These are phyloP conservation scores for Colletotrichum sp. DNA, from an alignment of 2,329 filamentous ascomycete species.

Conservation along the genomic window DNA sequence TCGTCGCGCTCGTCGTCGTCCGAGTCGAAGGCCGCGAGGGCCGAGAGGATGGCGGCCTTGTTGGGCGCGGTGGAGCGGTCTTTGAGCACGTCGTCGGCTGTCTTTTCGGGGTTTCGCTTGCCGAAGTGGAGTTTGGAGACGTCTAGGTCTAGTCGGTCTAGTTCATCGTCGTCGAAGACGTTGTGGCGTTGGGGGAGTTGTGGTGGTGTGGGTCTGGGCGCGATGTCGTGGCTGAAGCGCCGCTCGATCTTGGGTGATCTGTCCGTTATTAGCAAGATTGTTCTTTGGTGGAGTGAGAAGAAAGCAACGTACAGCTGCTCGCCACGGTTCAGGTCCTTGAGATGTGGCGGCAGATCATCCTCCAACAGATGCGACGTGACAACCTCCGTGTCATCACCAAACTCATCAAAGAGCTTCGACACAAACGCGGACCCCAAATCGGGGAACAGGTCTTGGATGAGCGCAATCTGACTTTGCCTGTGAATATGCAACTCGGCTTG, in stretches of 20 bases:
- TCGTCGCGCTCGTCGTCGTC: conserved; percentile 98
- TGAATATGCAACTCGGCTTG: conserved; percentile 72
- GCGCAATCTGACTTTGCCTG: conserved; percentile 81
- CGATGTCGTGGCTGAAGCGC: conserved; percentile 43
- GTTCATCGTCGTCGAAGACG: conserved; percentile 80
- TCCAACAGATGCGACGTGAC: conserved; percentile 84
- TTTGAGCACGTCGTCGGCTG: conserved; percentile 74
- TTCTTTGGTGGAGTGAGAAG: not conserved
- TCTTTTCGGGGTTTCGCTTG: conserved; percentile 66
- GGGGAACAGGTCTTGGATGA: conserved; percentile 93
- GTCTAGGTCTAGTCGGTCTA: conserved; percentile 73
- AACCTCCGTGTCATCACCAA: conserved; percentile 76
- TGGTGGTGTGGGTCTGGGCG: conserved; percentile 64
- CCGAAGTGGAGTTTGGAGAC: conserved; percentile 78
- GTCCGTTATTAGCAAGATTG: conserved; percentile 20
- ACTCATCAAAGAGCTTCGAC: conserved; percentile 79
- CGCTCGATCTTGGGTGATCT: conserved; percentile 23
- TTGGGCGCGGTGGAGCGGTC: conserved; percentile 70
- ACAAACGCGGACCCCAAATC: conserved; percentile 85
- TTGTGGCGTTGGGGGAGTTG: conserved; percentile 67
- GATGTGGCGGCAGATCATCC: conserved; percentile 72
- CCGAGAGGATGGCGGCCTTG: conserved; percentile 87
- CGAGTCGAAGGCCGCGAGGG: conserved; percentile 85
- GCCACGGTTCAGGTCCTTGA: conserved; percentile 66
- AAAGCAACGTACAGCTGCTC: conserved; percentile 63